Conservation (phyloP, 1,284 basidiomycete species). For the Agaricales sp. region DNA sequence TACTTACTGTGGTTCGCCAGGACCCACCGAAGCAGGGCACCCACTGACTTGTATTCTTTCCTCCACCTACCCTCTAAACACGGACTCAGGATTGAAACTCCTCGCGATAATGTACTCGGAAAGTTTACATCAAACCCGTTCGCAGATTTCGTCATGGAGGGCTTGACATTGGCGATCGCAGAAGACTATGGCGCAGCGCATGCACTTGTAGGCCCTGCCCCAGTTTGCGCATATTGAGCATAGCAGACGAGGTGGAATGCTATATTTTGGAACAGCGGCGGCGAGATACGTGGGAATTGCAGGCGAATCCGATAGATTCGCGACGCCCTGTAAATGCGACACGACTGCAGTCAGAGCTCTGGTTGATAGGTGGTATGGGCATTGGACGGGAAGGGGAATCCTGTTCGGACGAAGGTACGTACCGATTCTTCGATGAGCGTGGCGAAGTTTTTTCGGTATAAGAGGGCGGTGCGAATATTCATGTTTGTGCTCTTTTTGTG, state of each 20-base stretch:
- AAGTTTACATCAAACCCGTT: too few species aligned
- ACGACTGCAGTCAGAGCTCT: slow-evolving; percentile 5
- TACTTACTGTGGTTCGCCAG: too few species aligned
- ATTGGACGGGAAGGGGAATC: not conserved
- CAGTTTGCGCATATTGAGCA: slow-evolving; percentile 65
- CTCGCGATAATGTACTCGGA: too few species aligned
- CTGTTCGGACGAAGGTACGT: slow-evolving; percentile 17
- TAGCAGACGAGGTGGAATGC: slow-evolving; percentile 39
- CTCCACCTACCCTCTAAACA: too few species aligned
- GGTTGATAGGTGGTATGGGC: not conserved
- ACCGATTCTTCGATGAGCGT: slow-evolving; percentile 73
- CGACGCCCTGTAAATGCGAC: slow-evolving; percentile 38
- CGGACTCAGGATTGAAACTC: too few species aligned
- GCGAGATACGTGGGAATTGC: slow-evolving; percentile 48
- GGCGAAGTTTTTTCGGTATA: slow-evolving; percentile 69
- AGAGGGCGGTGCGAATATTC: slow-evolving; percentile 64
- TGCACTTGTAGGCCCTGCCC: slow-evolving; percentile 54
- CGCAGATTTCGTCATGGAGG: slow-evolving; percentile 24
- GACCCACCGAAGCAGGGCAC: too few species aligned
- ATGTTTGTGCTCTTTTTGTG: slow-evolving; percentile 72
- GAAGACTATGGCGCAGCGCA: slow-evolving; percentile 45
- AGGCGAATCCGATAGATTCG: slow-evolving; percentile 37
- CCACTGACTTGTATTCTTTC: too few species aligned
- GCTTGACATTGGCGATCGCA: slow-evolving; percentile 46
- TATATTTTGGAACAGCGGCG: slow-evolving; percentile 35